Evolutionary conservation across 352 stramenopile species (phyloP), one percentile per base, ranked within the genome.

Genomic region (Pythium folliculosum): DNA sequence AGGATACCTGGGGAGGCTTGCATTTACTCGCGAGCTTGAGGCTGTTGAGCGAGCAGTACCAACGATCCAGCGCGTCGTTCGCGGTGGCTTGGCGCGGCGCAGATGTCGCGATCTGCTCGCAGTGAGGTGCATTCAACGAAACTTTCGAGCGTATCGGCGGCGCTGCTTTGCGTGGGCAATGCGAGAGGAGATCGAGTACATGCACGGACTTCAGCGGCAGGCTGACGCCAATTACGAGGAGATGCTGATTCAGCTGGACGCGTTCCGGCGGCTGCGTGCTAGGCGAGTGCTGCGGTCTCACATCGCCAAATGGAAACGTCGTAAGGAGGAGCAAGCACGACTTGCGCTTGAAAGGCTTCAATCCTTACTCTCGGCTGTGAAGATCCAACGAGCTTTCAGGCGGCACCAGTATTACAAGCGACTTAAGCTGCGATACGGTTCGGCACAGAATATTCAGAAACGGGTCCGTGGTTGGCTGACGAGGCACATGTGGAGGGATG

Each of bases 301-400:
- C 23, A 78, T 91, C 14, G 32, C 63, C n/a, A 63, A 65, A 5
- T 88, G 81, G 81, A 75, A 74, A 48, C 59, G 58, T 1, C 69
- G 61, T 9, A 79, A 82, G 60, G 71, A 77, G 23, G 55, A 68
- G 10, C 49, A 75, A 5, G 61, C 73, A 1, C 62, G 70, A 9
- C 62, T 80, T 13, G 71, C 73, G 0, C 69, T 71, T 6, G 57
- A 81, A 32, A 61, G 74, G n/a, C 64, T 93, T 30, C 80, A 80
- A 10, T 73, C 38, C 44, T 73, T 90, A 14, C 61, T 86, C n/a
- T 66, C 67, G 1, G 75, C 83, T 0, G 64, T 88, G 17, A 86
- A 83, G 55, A 86, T 93, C 52, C 85, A 91, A 63, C 76, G 81
- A 0, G 73, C 78, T 40, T 93, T 78, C 80, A 81, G 78, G 45